These are phyloP conservation scores for Beta lomatogona DNA, from an alignment of 179 eudicot species.

Conservation along the genomic window DNA sequence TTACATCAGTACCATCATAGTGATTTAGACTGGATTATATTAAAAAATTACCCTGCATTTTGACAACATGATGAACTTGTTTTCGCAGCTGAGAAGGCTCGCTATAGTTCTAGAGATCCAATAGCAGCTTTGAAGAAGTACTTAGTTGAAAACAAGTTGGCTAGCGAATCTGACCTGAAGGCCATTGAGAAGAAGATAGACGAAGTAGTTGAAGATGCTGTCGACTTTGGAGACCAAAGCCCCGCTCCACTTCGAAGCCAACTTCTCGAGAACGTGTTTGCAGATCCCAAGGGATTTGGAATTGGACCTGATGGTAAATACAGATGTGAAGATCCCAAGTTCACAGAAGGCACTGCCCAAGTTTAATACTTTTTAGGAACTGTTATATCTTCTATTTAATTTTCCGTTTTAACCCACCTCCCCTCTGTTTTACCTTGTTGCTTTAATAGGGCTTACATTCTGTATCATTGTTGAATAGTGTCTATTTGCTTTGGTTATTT, in stretches of 20 bases:
- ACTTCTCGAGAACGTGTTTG: conserved; percentile 93
- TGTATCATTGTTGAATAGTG: conserved; percentile 16
- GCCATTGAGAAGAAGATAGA: conserved; percentile 89
- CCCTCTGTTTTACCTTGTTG: background rate
- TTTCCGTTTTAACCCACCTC: background rate
- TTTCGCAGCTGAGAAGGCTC: conserved; percentile 81
- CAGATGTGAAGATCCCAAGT: conserved; percentile 95
- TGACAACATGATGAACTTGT: conserved; percentile 12
- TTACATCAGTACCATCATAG: background rate
- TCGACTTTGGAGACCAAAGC: conserved; percentile 84
- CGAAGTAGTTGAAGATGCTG: conserved; percentile 76
- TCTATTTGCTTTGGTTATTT: background rate
- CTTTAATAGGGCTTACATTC: conserved; percentile 16
- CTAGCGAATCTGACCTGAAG: conserved; percentile 72
- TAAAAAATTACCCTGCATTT: background rate
- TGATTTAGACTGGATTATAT: background rate
- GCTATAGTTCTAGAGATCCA: conserved; percentile 82
- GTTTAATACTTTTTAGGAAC: conserved; percentile 38
- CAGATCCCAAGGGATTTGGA: conserved; percentile 92
- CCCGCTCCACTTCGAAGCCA: conserved; percentile 74
- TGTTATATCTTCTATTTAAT: background rate
- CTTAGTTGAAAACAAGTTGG: conserved; percentile 70
- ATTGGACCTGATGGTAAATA: conserved; percentile 91
- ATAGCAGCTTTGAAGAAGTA: conserved; percentile 73
- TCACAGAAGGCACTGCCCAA: conserved; percentile 94